Evolutionary conservation across 768 basidiomycete species (phyloP), one percentile per base, ranked within the genome.

Genomic region (Pleurotus platypus): DNA sequence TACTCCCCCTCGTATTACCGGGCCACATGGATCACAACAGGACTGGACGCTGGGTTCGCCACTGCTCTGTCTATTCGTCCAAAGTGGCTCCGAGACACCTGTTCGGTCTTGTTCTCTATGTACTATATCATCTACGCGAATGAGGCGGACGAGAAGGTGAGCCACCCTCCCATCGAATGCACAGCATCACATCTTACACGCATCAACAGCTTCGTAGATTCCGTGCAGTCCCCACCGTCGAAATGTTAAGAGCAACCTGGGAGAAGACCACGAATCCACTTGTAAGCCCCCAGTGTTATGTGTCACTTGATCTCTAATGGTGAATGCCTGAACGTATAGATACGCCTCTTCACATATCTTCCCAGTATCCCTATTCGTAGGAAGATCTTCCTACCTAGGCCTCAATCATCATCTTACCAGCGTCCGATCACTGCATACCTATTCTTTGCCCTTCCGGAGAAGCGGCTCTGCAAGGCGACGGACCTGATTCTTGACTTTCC

Each of bases 31-130:
- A 87, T 99, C 57, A 84, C 73, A 49, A 96, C 92, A 0, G 95
- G 94, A 1, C 77, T 98, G n/a, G 97, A 99, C 67, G 94, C 95
- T 2, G 97, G 95, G 1, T 98, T 98, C 66, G 94, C 94, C 0
- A 94, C 94, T 0, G 95, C 96, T 11, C 94, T 96, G 90, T 77
- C 84, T 2, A 92, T 99, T 56, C 85, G 89, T 12, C 91, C 92
- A 2, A 92, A 89, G 67, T 97, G 93, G 94, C 70, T 98, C 8
- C 82, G 88, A 62, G 93, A 99, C 68, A 72, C 97, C 4, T 88
- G 86, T 51, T 93, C 92, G 42, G 74, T 97, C 45, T 62, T 93
- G 20, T 96, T 97, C 69, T 87, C 92, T 0, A 74, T 79, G 2
- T 99, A 98, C 75, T 99, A 98, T 70, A 88, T 98, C 20, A 57